Base-by-base conservation (phyloP, 2,329 filamentous ascomycete species). In the Hawksworthiomyces lignivorus region DNA sequence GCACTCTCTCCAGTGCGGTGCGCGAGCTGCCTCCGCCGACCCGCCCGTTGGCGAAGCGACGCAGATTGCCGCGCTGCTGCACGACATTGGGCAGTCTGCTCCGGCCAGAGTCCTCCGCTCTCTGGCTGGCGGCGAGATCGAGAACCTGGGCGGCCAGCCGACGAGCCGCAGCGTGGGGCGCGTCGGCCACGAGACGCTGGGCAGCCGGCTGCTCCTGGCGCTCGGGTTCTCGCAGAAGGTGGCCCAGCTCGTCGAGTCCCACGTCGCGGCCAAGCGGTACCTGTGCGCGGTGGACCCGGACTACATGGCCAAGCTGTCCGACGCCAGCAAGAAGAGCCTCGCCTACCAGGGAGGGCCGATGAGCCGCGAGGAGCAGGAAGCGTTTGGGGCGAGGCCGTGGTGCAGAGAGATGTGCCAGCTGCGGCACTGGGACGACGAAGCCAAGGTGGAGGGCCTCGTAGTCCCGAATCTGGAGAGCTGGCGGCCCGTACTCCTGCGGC, bases 201-300 rank as follows among this genome's bases (percentile, higher is more conserved):
- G 40, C 11, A 21, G 22, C 5, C 32, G n/a, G n/a, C 37, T 42
- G 21, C 27, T 42, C 9, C 34, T 36, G 12, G 33, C 40, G 8
- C 40, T 42, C 26, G 40, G 40, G 17, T 42, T 42, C 34, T 29
- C 40, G 26, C n/a, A 36, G 14, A 36, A 36, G 19, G 40, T 42
- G 40, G 40, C 34, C 11, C 40, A 34, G 11, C 40, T 42, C 15
- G 40, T 42, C 17, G 40, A 36, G 18, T 36, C 40, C 14, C 40
- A 42, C 15, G 32, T 36, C 28, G 31, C 27, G 10, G 40, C 40
- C n/a, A 42, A 42, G 20, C 40, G 40, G 14, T 42, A 42, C 21
- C 33, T 42, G 19, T 42, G 40, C 21, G 40, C 40, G 12, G 40
- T 42, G 9, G 40, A 42, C 19, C 15, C 15, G 17, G 20, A 17